Evolutionary conservation across 2,329 filamentous ascomycete genomes (phyloP), one percentile per base, ranked within the genome.

Genomic region (Colletotrichum magnum): DNA sequence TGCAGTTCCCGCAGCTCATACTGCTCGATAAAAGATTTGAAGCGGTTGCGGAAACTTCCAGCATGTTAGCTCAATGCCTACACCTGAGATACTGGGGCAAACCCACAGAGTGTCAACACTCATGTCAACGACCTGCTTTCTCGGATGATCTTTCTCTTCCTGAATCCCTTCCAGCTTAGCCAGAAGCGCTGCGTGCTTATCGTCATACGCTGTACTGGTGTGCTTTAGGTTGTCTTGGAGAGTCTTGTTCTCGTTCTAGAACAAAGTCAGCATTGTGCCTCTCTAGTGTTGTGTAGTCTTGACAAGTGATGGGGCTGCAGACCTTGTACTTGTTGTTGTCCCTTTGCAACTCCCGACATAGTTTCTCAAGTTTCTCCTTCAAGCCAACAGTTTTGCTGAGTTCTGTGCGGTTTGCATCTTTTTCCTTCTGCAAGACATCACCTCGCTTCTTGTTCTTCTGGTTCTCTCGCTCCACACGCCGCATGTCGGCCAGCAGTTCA

Each of bases 261-360:
- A 48, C 62, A 66, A 41, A 45, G 58, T 70, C 58, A 64, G 67
- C 48, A 32, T 54, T 10, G 39, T 12, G 28, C 36, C 41, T 43
- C 54, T 32, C 47, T n/a, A 47, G 18, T 21, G 54, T 15, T 32
- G 4, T 7, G 16, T 47, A n/a, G 9, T 24, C 32, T 13, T 21
- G 10, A 24, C n/a, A 45, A 41, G 71, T 79, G 15, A 7, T 54
- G 18, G 18, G 16, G 43, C 39, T 18, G 26, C 84, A 74, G 81
- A 96, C 94, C 92, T 98, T 98, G 73, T 99, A 90, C 83, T 97
- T 97, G 82, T 98, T 98, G 80, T 99, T 99, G 78, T 99, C 96
- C 75, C 95, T 93, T 70, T 97, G 96, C 64, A 99, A 87, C 80
- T 99, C 96, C 65, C 96, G 88, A 76, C 95, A 98, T 39, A 99